A percentile compares a stretch with the other conserved stretches of the same genome.
Conservation (phyloP, 805 yeast species). For the Metschnikowia aberdeeniae region DNA sequence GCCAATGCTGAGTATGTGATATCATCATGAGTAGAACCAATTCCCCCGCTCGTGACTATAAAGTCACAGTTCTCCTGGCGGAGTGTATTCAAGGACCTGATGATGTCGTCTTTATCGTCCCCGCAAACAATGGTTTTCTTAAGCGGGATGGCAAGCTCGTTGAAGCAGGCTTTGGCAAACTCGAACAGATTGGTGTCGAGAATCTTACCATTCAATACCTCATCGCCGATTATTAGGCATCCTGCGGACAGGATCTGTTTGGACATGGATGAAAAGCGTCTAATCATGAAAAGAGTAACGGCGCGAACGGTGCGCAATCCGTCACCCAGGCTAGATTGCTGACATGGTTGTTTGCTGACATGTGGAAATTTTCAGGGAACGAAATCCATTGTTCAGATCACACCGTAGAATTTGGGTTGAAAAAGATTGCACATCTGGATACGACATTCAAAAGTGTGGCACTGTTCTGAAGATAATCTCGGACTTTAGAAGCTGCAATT, state of each 20-base stretch:
- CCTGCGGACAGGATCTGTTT: constrained; percentile 38
- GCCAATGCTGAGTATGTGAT: constrained; percentile 79
- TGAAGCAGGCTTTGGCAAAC: constrained; percentile 70
- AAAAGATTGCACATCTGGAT: no score
- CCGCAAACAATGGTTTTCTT: constrained; percentile 69
- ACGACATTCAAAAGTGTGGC: no score
- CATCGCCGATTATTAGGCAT: constrained; percentile 76
- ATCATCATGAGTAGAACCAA: constrained; percentile 91
- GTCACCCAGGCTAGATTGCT: background rate
- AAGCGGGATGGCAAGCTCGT: constrained; percentile 57
- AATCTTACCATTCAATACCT: constrained; percentile 81
- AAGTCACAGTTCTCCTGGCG: constrained; percentile 51
- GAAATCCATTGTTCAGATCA: no score
- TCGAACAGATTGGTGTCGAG: constrained; percentile 70
- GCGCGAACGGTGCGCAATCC: background rate
- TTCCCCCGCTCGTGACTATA: constrained; percentile 66
- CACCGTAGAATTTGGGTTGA: no score
- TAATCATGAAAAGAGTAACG: constrained; percentile 3
- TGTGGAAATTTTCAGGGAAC: no score
- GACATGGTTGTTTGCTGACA: no score
- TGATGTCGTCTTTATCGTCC: constrained; percentile 67
- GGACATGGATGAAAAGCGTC: constrained; percentile 12
- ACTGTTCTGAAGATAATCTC: no score
- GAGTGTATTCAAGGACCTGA: constrained; percentile 47
- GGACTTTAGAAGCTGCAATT: no score